Conservation (phyloP, 805 yeast species). For the Lipomyces yamadae region DNA sequence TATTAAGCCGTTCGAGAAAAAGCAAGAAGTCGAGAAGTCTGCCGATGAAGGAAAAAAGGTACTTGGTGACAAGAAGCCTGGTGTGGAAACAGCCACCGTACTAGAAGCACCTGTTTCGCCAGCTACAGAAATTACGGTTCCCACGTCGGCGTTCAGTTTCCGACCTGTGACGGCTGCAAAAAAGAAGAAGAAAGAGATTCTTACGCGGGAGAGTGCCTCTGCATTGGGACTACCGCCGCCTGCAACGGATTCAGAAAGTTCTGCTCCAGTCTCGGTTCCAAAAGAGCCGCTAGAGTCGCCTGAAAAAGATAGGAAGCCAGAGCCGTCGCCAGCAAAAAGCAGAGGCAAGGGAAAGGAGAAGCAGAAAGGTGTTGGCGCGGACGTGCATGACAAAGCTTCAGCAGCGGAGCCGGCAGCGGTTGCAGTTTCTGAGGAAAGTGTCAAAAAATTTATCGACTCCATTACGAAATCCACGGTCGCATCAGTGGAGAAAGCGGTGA, state of each 20-base stretch:
- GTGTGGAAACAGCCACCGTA: background rate
- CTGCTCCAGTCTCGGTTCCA: background rate
- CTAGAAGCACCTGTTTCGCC: background rate
- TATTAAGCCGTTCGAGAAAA: conserved; percentile 1
- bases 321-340: conserved; percentile 11
- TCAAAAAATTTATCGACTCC: conserved; percentile 9
- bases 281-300: background rate
- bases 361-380: background rate
- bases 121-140: conserved; percentile 11
- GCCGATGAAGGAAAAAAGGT: background rate
- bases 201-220: conserved; percentile 26
- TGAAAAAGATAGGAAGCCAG: background rate
- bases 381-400: background rate
- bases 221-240: conserved; percentile 26
- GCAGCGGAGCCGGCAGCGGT: background rate
- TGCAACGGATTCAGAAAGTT: background rate
- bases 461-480: conserved; percentile 1
- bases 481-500: conserved; percentile 10
- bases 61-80: background rate
- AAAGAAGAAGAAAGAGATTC: conserved; percentile 23
- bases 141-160: conserved; percentile 26
- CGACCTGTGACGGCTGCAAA: conserved; percentile 20
- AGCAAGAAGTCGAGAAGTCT: conserved; percentile 5
- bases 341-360: conserved; percentile 11
- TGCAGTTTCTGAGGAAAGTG: conserved; percentile 5